Percentiles rank a stretch among this genome's conserved stretches.
Conservation (phyloP, 2,329 filamentous ascomycete species). For the Aspergillus sp. region DNA sequence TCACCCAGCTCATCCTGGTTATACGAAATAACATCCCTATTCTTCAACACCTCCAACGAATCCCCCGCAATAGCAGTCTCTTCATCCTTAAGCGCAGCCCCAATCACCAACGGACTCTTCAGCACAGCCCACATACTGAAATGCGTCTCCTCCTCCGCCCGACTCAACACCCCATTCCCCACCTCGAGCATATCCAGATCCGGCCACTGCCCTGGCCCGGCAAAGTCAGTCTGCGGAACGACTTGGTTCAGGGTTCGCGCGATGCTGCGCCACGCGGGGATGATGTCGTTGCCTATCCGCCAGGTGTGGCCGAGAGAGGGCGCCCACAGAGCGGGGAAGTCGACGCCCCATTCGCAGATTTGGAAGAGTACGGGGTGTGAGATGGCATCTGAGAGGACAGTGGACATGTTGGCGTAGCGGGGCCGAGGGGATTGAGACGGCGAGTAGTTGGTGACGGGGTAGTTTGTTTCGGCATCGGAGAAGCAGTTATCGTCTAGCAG, state of each 20-base stretch:
- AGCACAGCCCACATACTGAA: slow-evolving; percentile 51
- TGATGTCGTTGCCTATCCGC: slow-evolving; percentile 53
- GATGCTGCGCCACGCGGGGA: slow-evolving; percentile 47
- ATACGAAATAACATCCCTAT: slow-evolving; percentile 52
- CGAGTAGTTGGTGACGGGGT: slow-evolving; percentile 40
- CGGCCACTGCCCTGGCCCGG: slow-evolving; percentile 44
- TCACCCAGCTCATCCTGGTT: slow-evolving; percentile 54
- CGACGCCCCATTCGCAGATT: slow-evolving; percentile 52
- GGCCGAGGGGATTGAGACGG: slow-evolving; percentile 35
- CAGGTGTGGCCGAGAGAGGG: slow-evolving; percentile 44
- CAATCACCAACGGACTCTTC: slow-evolving; percentile 49
- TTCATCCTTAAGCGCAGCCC: slow-evolving; percentile 37
- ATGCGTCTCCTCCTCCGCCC: slow-evolving; percentile 48
- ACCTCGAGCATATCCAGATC: slow-evolving; percentile 53
- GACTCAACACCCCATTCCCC: slow-evolving; percentile 43
- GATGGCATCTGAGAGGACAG: slow-evolving; percentile 34
- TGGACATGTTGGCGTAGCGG: slow-evolving; percentile 46
- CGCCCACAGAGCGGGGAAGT: slow-evolving; percentile 46
- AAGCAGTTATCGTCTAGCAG: slow-evolving; percentile 48
- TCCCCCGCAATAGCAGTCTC: slow-evolving; percentile 28
- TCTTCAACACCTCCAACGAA: slow-evolving; percentile 44
- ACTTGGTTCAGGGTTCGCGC: slow-evolving; percentile 51
- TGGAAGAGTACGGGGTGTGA: slow-evolving; percentile 43
- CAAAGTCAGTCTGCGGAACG: slow-evolving; percentile 43
- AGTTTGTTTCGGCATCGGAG: slow-evolving; percentile 31